Evolutionary conservation across 495 filamentous ascomycete genomes (phyloP).

Genomic region (Hypoxylon fuscum): DNA sequence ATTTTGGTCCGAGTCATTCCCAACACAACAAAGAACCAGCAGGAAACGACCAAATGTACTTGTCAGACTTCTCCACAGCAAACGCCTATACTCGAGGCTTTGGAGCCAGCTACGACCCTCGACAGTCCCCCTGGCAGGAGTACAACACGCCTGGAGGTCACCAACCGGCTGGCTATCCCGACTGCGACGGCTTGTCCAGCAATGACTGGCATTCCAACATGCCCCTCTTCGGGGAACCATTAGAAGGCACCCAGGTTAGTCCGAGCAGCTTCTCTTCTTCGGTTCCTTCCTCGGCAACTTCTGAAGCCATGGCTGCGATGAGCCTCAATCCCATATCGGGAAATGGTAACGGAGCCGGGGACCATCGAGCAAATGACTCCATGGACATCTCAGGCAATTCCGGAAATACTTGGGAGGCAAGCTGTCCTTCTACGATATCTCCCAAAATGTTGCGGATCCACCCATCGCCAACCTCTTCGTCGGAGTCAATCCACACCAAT

Average conservation of each 20-base stretch:
- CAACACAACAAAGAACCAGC: slow-evolving; percentile 38
- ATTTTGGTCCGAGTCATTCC: slow-evolving; percentile 42
- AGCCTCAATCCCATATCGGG: slow-evolving; percentile 24
- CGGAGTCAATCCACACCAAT: slow-evolving; percentile 46
- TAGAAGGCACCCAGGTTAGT: slow-evolving; percentile 31
- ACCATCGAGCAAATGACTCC: slow-evolving; percentile 1
- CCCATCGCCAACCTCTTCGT: slow-evolving; percentile 45
- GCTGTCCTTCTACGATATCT: slow-evolving; percentile 45
- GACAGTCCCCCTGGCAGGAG: slow-evolving; percentile 20
- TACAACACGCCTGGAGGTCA: slow-evolving; percentile 13
- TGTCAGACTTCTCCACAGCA: slow-evolving; percentile 35
- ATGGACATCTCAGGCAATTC: slow-evolving; percentile 5
- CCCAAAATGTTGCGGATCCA: slow-evolving; percentile 49
- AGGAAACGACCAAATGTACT: slow-evolving; percentile 42
- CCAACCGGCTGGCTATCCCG: slow-evolving; percentile 13
- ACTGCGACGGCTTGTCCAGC: slow-evolving; percentile 26
- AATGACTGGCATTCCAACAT: slow-evolving; percentile 10
- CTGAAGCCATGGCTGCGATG: slow-evolving; percentile 42
- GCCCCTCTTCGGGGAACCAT: slow-evolving; percentile 36
- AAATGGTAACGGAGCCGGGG: slow-evolving; percentile 13
- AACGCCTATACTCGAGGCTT: slow-evolving; percentile 33
- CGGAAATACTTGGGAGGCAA: slow-evolving; percentile 26
- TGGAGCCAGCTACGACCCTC: slow-evolving; percentile 28
- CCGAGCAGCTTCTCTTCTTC: slow-evolving; percentile 42
- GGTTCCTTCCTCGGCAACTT: slow-evolving; percentile 31